Conservation (phyloP, 2,329 filamentous ascomycete species). For the Diaporthe helianthi region DNA sequence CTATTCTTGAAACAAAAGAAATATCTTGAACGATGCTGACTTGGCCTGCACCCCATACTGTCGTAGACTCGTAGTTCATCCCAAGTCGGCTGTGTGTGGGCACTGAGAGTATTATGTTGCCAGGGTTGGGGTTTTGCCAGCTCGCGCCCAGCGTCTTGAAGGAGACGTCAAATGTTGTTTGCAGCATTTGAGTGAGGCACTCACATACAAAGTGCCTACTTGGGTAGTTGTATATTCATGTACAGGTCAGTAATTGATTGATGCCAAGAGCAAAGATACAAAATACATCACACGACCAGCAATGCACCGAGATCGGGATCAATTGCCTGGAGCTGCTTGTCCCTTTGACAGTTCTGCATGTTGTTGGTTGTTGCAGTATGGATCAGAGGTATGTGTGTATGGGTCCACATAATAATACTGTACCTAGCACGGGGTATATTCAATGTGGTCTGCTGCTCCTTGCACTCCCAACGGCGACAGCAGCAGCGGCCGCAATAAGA, state of each 20-base stretch:
- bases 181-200: too few species aligned
- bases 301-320: background rate
- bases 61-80: background rate
- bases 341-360: background rate
- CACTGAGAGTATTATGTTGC: too few species aligned
- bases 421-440: background rate
- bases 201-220: too few species aligned
- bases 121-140: constrained; percentile 2
- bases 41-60: background rate
- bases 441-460: background rate
- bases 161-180: too few species aligned
- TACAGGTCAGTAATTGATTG: too few species aligned
- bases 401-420: background rate
- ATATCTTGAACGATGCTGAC: background rate
- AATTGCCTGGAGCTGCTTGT: background rate
- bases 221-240: too few species aligned
- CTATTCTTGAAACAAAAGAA: background rate
- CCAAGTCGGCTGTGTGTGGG: background rate
- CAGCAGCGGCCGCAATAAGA: background rate
- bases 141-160: background rate
- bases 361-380: background rate
- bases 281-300: background rate
- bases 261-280: background rate
- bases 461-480: background rate
- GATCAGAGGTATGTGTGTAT: background rate